These are phyloP conservation scores for Zarea fungicola DNA, from an alignment of 2,329 filamentous ascomycete species.

Conservation along the genomic window DNA sequence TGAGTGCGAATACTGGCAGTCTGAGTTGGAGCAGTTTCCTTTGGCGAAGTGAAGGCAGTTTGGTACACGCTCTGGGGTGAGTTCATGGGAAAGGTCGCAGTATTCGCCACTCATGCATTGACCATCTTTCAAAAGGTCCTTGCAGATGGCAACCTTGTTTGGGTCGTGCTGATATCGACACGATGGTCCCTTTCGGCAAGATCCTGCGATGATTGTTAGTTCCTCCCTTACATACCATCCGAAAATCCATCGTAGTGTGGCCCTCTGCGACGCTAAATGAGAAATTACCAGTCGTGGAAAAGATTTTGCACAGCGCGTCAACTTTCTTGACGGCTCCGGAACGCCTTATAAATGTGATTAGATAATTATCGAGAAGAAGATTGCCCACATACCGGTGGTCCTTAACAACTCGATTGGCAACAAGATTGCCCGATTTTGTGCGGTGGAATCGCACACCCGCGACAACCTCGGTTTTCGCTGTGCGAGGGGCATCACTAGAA, in stretches of 20 bases:
- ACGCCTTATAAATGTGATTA: constrained; percentile 38
- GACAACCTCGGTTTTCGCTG: constrained; percentile 67
- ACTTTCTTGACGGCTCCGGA: constrained; percentile 59
- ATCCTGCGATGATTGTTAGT: constrained; percentile 60
- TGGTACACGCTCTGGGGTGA: constrained; percentile 77
- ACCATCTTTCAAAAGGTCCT: constrained; percentile 75
- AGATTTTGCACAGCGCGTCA: constrained; percentile 67
- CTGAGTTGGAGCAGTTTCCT: constrained; percentile 80
- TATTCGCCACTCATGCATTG: constrained; percentile 69
- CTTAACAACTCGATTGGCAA: constrained; percentile 69
- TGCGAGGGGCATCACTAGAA: constrained; percentile 56
- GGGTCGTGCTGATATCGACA: constrained; percentile 84
- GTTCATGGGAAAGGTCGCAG: constrained; percentile 88
- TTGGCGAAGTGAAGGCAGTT: constrained; percentile 86
- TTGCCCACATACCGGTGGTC: constrained; percentile 63
- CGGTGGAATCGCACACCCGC: constrained; percentile 78
- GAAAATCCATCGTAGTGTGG: constrained; percentile 13
- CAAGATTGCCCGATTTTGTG: constrained; percentile 83
- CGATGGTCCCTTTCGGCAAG: constrained; percentile 72
- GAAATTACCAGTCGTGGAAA: constrained; percentile 64
- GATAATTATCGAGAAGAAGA: constrained; percentile 23
- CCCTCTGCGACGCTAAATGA: constrained; percentile 26
- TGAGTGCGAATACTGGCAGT: constrained; percentile 84
- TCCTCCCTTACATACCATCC: constrained; percentile 13
- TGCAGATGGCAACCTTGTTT: constrained; percentile 84